Base-by-base conservation (phyloP, 106 monocot genomes). In the Allium cepa region DNA sequence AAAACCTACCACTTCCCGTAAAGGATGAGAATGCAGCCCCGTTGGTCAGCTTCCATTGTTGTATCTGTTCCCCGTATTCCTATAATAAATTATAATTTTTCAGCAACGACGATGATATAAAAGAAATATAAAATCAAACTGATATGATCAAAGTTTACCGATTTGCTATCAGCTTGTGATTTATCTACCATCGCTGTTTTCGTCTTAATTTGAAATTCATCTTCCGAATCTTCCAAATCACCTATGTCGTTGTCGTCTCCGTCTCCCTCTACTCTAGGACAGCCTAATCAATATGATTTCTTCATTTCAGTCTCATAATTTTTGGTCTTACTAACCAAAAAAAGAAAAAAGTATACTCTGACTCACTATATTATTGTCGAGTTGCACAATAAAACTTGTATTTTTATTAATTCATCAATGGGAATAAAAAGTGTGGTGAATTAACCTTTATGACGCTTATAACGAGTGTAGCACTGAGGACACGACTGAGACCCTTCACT, bases 191-290 rank as follows among this genome's bases (percentile, higher is more conserved):
- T 50, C 71, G 66, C 74, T 26, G 73, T 76, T 5, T 76, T 78
- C 61, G 78, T 83, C 73, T 88, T 91, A 17, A 68, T 69, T 52
- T 75, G 85, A 68, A 86, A 74, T 67, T 88, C 88, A 17, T 83
- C 81, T 27, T 87, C 88, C 15, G 85, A 79, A 51, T 86, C 88
- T 26, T 89, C 86, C 61, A 79, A 61, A 8, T 91, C 87, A 4
- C 48, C 68, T 6, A 55, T 83, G 36, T 88, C 91, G 2, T 91
- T 91, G 47, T 83, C 88, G 50, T 95, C 94, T 63, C 88, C 88
- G 50, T 95, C 94, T 63, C 88, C 94, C 46, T 71, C 88, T 50
- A 91, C 85, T 62, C 90, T 80, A 15, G 83, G 77, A 50, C 75
- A 83, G 0, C 91, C 94, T 94, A 66, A 46, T n/a, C 14, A 45